Base-by-base conservation (phyloP, 164 flowering plant species). In the Berberis thunbergii region DNA sequence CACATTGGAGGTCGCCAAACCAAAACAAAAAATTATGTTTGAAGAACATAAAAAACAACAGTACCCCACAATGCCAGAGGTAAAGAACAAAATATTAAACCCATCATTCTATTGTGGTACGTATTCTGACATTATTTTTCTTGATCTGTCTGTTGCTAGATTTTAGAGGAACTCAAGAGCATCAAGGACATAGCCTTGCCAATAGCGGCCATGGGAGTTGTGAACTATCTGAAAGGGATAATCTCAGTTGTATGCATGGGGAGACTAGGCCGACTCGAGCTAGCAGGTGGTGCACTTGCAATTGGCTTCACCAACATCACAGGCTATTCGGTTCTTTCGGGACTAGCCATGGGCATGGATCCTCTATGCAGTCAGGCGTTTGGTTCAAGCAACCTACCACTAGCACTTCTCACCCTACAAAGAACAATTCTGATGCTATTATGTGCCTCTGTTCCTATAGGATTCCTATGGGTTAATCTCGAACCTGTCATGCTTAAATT, bases 251-350 rank as follows among this genome's bases (percentile, higher is more conserved):
- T 79, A 1, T 88, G 87, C 86, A 84, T 93, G 88, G 98, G 98
- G 4, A 77, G 78, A 71, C 78, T 93, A 7, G 97, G 98, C 1
- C 80, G 84, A 62, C 76, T 86, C 1, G 96, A 93, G 75, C 92
- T 93, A 0, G 97, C 98, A 0, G 92, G 92, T 1, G 98, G 98
- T 0, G 87, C 98, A 2, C 76, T 93, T 42, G 97, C 97, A 69
- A 78, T 93, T 41, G 92, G 97, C 38, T 93, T 93, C 90, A 86
- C 96, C 66, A 93, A 93, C 83, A 88, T 93, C 78, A 87, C 89
- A 39, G 97, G 97, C 70, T 88, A 93, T 76, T 93, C 98, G 0
- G 84, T 90, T 42, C 79, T 93, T 11, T 85, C 87, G 0, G 97
- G 98, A 63, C 76, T 93, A 0, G 88, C 98, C 77, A 78, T 81